Evolutionary conservation across 2,329 filamentous ascomycete genomes (phyloP).

Genomic region (Parascedosporium putredinis): DNA sequence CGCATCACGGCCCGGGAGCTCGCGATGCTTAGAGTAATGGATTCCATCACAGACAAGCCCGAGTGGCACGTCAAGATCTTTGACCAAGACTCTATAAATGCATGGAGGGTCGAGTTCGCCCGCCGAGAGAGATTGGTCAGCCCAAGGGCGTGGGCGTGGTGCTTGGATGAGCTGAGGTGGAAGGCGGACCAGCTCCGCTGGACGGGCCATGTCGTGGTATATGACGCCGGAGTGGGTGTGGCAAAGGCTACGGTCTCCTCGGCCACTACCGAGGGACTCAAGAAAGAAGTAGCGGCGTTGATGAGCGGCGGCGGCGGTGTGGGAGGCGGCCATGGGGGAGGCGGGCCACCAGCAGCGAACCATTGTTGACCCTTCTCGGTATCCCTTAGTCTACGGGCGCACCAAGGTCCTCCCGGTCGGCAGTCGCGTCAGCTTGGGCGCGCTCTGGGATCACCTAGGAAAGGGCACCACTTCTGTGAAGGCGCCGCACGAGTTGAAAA

Average conservation of each 20-base stretch:
- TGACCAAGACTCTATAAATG: neutral
- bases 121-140: neutral
- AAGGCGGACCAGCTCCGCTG: neutral
- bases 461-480: neutral
- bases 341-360: neutral
- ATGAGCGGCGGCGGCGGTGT: neutral
- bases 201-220: neutral
- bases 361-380: conserved; percentile 2
- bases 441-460: neutral
- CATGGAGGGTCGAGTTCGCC: neutral
- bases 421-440: neutral
- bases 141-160: neutral
- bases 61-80: neutral
- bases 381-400: conserved; percentile 1
- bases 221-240: neutral
- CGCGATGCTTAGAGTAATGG: neutral
- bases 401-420: conserved; percentile 1
- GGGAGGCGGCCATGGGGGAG: neutral
- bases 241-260: neutral
- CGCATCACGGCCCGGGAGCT: neutral
- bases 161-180: neutral
- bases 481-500: neutral
- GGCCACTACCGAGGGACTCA: neutral
- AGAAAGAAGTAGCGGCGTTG: neutral
- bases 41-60: neutral